Conservation (phyloP, 2,329 filamentous ascomycete species). For the Lachnellula cervina region DNA sequence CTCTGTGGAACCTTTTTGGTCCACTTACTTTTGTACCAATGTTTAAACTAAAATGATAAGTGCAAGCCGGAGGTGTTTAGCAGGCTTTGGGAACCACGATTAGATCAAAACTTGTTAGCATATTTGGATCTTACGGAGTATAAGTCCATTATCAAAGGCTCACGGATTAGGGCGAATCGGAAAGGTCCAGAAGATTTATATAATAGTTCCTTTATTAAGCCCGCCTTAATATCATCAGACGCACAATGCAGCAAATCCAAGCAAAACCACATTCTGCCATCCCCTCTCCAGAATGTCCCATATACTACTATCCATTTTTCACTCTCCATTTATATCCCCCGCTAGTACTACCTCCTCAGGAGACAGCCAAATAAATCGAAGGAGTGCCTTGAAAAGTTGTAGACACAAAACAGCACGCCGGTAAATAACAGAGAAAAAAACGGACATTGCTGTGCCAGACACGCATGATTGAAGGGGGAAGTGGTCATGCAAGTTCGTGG, state of each 20-base stretch:
- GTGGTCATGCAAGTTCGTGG: slow-evolving; percentile 55
- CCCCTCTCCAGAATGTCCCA: slow-evolving; percentile 8
- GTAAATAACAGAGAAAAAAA: slow-evolving; percentile 29
- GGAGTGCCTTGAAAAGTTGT: slow-evolving; percentile 13
- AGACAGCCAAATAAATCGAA: slow-evolving; percentile 24
- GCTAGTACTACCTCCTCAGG: slow-evolving; percentile 21
- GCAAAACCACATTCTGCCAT: slow-evolving; percentile 11
- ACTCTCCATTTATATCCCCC: slow-evolving; percentile 20
- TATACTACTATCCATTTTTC: neutral
- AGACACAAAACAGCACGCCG: slow-evolving; percentile 19
- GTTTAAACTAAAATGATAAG: too few relatives aligned
- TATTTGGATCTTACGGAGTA: too few relatives aligned
- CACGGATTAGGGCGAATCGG: neutral
- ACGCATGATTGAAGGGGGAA: slow-evolving; percentile 43
- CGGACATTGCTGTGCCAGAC: slow-evolving; percentile 54
- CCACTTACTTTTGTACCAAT: too few relatives aligned
- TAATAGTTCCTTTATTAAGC: slow-evolving; percentile 30
- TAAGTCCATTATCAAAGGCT: neutral
- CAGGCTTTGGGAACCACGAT: too few relatives aligned
- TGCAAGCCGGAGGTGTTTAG: too few relatives aligned
- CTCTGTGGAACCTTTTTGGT: too few relatives aligned
- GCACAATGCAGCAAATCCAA: slow-evolving; percentile 21
- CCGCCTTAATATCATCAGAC: slow-evolving; percentile 25
- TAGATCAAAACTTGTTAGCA: too few relatives aligned
- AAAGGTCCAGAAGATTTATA: neutral